Conservation (phyloP, 768 basidiomycete species). For the Roridomyces roridus region DNA sequence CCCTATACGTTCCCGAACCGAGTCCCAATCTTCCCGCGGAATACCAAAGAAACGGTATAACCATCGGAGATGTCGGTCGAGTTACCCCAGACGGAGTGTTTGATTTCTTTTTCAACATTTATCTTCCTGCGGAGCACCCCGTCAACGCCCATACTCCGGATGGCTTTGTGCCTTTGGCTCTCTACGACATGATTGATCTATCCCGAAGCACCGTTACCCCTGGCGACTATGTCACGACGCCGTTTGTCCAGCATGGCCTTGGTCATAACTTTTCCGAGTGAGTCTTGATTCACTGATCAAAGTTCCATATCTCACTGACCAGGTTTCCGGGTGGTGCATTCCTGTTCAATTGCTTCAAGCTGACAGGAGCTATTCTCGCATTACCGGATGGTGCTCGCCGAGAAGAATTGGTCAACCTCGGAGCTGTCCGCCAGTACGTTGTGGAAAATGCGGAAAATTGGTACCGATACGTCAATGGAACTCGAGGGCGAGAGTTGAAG, state of each 20-base stretch:
- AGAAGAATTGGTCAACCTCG: slow-evolving; percentile 2
- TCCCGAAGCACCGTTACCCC: background rate
- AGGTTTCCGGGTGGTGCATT: background rate
- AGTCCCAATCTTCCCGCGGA: slow-evolving; percentile 22
- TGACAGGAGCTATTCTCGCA: slow-evolving; percentile 15
- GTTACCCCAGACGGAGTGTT: slow-evolving; percentile 39
- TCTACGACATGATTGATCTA: background rate
- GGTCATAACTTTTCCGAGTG: no score
- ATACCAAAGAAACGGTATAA: slow-evolving; percentile 28
- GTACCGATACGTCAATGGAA: slow-evolving; percentile 18
- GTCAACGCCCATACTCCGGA: slow-evolving; percentile 31
- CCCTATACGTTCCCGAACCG: slow-evolving; percentile 36
- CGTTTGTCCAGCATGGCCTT: background rate
- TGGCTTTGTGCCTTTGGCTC: slow-evolving; percentile 21
- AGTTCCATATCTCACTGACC: background rate
- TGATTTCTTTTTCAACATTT: slow-evolving; percentile 38
- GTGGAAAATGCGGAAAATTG: slow-evolving; percentile 17
- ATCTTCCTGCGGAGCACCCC: slow-evolving; percentile 39
- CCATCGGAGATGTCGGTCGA: slow-evolving; percentile 42
- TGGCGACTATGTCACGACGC: background rate
- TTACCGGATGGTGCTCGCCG: slow-evolving; percentile 20
- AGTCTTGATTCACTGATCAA: no score
- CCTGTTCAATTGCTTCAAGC: background rate
- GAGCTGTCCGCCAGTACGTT: slow-evolving; percentile 13
- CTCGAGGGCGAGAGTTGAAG: background rate